Evolutionary conservation across 306 rosid genomes (phyloP).

Genomic region (Prunus dulcis): DNA sequence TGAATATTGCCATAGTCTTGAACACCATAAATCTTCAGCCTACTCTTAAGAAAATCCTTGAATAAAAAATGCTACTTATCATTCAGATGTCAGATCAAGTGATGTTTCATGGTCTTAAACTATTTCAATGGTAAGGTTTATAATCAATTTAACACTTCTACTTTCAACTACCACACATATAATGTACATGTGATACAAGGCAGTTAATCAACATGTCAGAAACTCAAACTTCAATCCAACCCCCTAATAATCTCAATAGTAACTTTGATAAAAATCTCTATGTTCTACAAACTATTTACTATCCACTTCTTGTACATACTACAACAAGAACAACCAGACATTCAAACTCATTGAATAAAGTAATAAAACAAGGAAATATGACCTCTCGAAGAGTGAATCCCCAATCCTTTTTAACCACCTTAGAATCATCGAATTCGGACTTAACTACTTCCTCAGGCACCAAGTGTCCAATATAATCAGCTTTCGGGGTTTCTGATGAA

Average conservation of each 20-base stretch:
- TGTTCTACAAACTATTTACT: neutral
- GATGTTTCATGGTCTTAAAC: neutral
- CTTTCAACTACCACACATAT: neutral
- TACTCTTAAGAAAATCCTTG: neutral
- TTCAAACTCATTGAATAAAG: neutral
- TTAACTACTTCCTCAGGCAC: slow-evolving; percentile 48
- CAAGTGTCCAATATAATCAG: slow-evolving; percentile 31
- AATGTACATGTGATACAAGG: slow-evolving; percentile 1
- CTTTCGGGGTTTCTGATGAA: slow-evolving; percentile 52
- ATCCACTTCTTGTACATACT: neutral
- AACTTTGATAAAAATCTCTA: neutral
- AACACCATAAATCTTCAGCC: neutral
- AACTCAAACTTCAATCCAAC: neutral
- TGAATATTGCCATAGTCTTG: neutral
- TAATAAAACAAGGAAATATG: slow-evolving; percentile 5
- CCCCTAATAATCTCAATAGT: neutral
- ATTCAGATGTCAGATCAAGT: neutral
- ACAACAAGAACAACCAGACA: neutral
- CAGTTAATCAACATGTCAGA: neutral
- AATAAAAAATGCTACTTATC: neutral
- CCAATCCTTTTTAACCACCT: slow-evolving; percentile 39
- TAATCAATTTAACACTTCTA: neutral
- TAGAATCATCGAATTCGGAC: slow-evolving; percentile 41
- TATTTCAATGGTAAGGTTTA: neutral
- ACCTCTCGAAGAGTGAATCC: slow-evolving; percentile 46